Percentiles rank a stretch among this genome's conserved stretches.
These are phyloP conservation scores for Rhododendron simsii DNA, from an alignment of 148 eudicot genomes.

Conservation along the genomic window DNA sequence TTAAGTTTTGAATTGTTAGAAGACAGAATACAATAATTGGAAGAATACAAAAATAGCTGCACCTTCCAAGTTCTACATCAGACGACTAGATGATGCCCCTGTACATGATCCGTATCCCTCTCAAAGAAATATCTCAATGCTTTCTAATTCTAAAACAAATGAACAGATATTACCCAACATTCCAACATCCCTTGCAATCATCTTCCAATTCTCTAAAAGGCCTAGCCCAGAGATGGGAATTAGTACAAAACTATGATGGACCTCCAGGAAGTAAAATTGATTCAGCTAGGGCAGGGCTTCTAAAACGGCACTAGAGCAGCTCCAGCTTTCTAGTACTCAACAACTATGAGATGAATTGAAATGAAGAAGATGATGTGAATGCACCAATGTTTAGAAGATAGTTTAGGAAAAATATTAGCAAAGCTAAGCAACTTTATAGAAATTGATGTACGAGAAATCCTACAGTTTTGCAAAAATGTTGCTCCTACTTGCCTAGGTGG, in stretches of 20 bases:
- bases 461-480: not conserved
- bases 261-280: not conserved
- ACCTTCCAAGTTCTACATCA: not conserved
- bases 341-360: not conserved
- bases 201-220: not conserved
- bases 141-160: not conserved
- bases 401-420: not conserved
- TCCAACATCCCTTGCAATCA: not conserved
- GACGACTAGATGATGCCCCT: not conserved
- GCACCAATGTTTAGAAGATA: not conserved
- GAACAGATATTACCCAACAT: not conserved
- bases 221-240: not conserved
- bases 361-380: not conserved
- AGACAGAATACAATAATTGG: not conserved
- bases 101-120: not conserved
- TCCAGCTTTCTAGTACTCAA: not conserved
- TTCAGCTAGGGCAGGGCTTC: not conserved
- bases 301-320: not conserved
- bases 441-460: not conserved
- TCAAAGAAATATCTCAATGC: not conserved
- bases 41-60: not conserved
- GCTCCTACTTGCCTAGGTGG: not conserved
- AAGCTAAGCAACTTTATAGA: not conserved
- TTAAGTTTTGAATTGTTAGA: constrained; percentile 24
- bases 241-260: not conserved